Conservation (phyloP, 441 rosid genomes). For the Arabidopsis hybrid region DNA sequence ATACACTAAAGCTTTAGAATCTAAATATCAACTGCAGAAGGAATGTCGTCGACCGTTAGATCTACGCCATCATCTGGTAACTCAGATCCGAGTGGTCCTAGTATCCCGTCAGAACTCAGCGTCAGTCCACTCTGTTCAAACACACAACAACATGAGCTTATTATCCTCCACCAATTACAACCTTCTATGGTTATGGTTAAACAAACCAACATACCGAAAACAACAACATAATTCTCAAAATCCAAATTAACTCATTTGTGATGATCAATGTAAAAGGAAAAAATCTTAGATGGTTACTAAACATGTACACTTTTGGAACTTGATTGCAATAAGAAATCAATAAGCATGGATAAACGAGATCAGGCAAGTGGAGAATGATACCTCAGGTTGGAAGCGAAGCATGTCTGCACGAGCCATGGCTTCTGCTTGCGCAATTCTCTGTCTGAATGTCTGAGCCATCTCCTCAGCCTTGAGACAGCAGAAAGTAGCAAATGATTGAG, state of each 20-base stretch:
- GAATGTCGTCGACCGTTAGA: constrained; percentile 54
- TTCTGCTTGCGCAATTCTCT: constrained; percentile 98
- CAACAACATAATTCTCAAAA: too few species aligned
- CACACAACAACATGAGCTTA: constrained; percentile 20
- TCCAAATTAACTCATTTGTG: background rate
- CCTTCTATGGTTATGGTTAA: background rate
- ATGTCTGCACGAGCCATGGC: constrained; percentile 99
- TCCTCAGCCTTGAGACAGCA: constrained; percentile 80
- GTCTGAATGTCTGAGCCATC: constrained; percentile 99
- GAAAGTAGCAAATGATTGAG: constrained; percentile 14
- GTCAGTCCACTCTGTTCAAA: constrained; percentile 81
- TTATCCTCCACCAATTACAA: constrained; percentile 13
- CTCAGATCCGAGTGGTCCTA: constrained; percentile 75
- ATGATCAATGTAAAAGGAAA: background rate
- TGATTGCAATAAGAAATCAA: background rate
- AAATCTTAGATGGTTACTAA: background rate
- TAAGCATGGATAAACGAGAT: constrained; percentile 4
- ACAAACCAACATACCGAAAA: background rate
- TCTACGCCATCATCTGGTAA: constrained; percentile 84
- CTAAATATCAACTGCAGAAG: constrained; percentile 49
- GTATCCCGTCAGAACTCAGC: constrained; percentile 78
- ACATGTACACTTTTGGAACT: constrained; percentile 14
- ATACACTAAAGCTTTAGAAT: constrained; percentile 16
- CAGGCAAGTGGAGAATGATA: constrained; percentile 36
- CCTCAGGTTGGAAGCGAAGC: constrained; percentile 99